phyloP scores from a whole-genome alignment of 768 basidiomycete species.

The Glaciozyma antarctica region DNA sequence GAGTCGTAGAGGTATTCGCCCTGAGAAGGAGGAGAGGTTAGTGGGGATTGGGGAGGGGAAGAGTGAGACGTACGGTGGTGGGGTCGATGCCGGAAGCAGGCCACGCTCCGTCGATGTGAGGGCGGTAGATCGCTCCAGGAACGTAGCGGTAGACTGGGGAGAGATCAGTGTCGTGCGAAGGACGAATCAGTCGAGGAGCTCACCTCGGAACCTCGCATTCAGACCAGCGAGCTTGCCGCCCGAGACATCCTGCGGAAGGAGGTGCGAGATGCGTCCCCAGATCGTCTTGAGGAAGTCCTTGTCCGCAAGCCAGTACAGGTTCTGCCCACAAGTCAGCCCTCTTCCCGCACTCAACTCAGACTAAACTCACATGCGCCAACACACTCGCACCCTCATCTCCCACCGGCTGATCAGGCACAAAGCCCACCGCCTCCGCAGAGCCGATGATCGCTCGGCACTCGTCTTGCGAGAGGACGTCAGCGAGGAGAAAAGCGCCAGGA shows the following conservation, averaged over 20 bases:
- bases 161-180: background rate
- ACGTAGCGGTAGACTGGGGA: conserved; percentile 47
- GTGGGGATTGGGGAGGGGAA: background rate
- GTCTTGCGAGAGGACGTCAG: conserved; percentile 45
- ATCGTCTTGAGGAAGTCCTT: conserved; percentile 42
- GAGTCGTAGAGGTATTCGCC: conserved; percentile 49
- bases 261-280: conserved; percentile 44
- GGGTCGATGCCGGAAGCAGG: conserved; percentile 46
- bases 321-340: conserved; percentile 44
- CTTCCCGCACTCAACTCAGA: background rate
- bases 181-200: background rate
- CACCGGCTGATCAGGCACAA: conserved; percentile 49
- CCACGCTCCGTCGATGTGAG: conserved; percentile 52
- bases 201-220: conserved; percentile 45
- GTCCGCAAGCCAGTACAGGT: conserved; percentile 52
- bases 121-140: conserved; percentile 48
- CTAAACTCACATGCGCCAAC: conserved; percentile 9
- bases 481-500: conserved; percentile 47
- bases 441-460: conserved; percentile 47
- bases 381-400: conserved; percentile 24
- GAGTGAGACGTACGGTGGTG: conserved; percentile 32
- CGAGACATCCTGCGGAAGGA: conserved; percentile 43
- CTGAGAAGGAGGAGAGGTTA: background rate
- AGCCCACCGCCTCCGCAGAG: conserved; percentile 46
- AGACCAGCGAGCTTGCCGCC: conserved; percentile 47